Evolutionary conservation across 768 basidiomycete genomes (phyloP).

Genomic region (Thelephora aurantiotincta): DNA sequence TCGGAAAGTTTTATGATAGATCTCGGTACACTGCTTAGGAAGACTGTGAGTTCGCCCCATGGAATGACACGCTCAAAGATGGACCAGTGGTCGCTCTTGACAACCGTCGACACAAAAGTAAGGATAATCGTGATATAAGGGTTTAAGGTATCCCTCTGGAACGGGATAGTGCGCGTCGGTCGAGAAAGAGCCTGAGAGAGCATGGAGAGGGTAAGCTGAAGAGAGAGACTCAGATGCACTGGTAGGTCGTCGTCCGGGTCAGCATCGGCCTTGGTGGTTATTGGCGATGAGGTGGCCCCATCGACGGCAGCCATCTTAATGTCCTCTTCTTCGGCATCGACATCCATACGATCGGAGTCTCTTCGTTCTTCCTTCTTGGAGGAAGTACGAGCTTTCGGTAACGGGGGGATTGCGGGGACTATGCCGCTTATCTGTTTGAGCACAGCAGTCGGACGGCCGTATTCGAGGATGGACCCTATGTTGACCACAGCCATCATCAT

Average conservation of each 20-base stretch:
- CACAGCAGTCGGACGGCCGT: constrained; percentile 62
- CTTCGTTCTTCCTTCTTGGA: constrained; percentile 29
- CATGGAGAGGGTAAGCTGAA: constrained; percentile 68
- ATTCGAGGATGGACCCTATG: constrained; percentile 72
- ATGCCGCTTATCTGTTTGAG: constrained; percentile 49
- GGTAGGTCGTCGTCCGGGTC: constrained; percentile 33
- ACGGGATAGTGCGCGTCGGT: constrained; percentile 48
- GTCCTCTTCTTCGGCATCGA: constrained; percentile 32
- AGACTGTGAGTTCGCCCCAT: constrained; percentile 61
- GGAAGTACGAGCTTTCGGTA: constrained; percentile 25
- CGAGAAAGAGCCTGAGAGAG: constrained; percentile 56
- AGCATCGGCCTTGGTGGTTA: constrained; percentile 5
- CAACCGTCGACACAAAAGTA: constrained; percentile 75
- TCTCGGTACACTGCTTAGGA: constrained; percentile 48
- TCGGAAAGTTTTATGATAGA: constrained; percentile 27
- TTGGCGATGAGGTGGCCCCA: neutral
- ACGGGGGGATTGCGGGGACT: constrained; percentile 23
- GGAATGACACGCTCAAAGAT: constrained; percentile 70
- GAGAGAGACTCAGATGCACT: constrained; percentile 53
- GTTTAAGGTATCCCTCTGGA: constrained; percentile 45
- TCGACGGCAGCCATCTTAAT: constrained; percentile 8
- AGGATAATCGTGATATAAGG: constrained; percentile 79
- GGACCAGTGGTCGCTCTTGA: constrained; percentile 43
- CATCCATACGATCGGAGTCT: constrained; percentile 34
- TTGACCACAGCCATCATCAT: constrained; percentile 92